Percentiles rank a stretch among this genome's conserved stretches.
Evolutionary conservation across 2,329 filamentous ascomycete species (phyloP).

Genomic region (Penicillium hordei): DNA sequence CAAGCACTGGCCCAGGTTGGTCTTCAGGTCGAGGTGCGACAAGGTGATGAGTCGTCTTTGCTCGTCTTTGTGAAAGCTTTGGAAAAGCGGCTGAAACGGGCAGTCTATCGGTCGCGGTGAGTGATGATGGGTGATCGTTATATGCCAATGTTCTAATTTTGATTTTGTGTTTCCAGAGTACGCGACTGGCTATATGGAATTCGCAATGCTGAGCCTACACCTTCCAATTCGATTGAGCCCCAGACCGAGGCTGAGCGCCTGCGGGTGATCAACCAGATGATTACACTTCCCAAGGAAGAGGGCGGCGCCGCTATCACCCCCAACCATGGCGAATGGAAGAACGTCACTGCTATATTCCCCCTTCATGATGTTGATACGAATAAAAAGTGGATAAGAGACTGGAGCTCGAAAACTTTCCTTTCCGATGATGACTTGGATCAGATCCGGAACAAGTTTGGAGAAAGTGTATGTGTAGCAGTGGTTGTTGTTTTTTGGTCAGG

Average conservation of each 20-base stretch:
- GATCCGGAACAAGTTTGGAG: conserved; percentile 75
- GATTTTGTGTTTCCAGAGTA: conserved; percentile 56
- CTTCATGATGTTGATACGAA: conserved; percentile 78
- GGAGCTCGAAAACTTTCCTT: conserved; percentile 57
- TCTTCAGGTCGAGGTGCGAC: conserved; percentile 81
- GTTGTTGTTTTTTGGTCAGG: not conserved
- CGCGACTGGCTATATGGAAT: conserved; percentile 96
- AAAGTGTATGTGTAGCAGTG: conserved; percentile 44
- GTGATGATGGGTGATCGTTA: conserved; percentile 7
- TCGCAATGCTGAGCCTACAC: conserved; percentile 72
- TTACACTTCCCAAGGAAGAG: conserved; percentile 70
- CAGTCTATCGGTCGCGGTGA: conserved; percentile 78
- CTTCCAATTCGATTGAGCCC: conserved; percentile 71
- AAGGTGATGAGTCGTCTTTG: conserved; percentile 72
- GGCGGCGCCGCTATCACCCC: conserved; percentile 78
- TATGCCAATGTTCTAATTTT: not conserved
- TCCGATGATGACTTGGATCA: conserved; percentile 67
- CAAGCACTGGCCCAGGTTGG: conserved; percentile 73
- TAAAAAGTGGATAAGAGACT: conserved; percentile 71
- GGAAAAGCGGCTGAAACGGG: conserved; percentile 72
- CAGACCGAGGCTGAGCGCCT: conserved; percentile 87
- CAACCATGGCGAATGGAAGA: conserved; percentile 67
- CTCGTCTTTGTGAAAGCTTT: conserved; percentile 82
- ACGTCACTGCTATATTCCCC: conserved; percentile 73
- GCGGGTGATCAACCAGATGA: conserved; percentile 81